Conservation (phyloP, 257 asterid species). For the Plantago ovata region DNA sequence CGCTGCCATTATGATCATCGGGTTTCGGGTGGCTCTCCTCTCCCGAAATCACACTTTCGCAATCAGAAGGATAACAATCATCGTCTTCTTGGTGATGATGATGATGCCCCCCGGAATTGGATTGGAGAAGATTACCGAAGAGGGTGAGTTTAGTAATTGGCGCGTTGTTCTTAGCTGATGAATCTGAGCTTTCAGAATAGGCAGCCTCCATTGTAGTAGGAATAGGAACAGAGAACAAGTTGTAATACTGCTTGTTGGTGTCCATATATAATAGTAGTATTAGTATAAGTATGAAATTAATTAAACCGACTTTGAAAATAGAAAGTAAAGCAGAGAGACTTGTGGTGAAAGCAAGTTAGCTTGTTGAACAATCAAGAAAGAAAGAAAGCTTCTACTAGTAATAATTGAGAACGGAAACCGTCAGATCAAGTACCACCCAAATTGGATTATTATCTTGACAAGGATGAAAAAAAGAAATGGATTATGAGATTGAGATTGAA, state of each 20-base stretch:
- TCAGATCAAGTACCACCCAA: no score
- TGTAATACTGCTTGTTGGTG: slow-evolving; percentile 8
- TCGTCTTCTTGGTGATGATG: slow-evolving; percentile 10
- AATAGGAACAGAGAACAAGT: neutral
- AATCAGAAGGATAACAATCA: slow-evolving; percentile 40
- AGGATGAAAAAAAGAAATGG: no score
- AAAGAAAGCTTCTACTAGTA: no score
- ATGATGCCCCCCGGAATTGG: neutral
- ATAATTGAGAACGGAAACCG: no score
- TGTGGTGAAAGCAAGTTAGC: no score
- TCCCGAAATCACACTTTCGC: slow-evolving; percentile 45
- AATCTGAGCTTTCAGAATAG: slow-evolving; percentile 12
- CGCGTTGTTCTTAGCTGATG: no score
- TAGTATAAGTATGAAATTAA: neutral
- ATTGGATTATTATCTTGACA: no score
- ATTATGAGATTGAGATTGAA: no score
- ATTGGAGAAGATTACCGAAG: slow-evolving; percentile 23
- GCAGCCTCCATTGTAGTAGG: neutral
- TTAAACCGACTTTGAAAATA: slow-evolving; percentile 18
- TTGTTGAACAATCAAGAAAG: no score
- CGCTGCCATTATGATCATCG: neutral
- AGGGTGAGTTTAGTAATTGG: slow-evolving; percentile 14
- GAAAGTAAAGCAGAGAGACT: neutral
- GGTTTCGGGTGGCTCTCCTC: slow-evolving; percentile 12
- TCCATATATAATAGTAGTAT: neutral